phyloP scores from a whole-genome alignment of 2,329 filamentous ascomycete genomes.

The Aurifilum marmelostoma region DNA sequence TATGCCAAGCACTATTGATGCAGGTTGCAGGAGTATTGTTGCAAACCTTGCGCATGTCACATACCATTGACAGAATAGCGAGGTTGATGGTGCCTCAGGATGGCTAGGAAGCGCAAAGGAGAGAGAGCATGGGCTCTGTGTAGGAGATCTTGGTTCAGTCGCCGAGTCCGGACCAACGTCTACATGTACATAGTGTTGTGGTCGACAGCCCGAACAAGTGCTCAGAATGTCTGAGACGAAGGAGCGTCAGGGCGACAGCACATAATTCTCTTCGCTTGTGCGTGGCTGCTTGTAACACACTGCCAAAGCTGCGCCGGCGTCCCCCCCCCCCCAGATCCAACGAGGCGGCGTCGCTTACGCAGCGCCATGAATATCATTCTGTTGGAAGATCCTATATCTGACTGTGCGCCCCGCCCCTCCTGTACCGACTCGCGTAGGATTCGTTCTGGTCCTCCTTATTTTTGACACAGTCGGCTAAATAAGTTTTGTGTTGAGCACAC shows the following conservation, averaged over 20 bases:
- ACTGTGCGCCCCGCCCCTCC: background rate
- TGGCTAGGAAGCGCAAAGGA: too few relatives aligned
- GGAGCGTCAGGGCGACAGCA: background rate
- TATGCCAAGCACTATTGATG: background rate
- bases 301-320: background rate
- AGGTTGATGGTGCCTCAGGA: too few relatives aligned
- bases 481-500: background rate
- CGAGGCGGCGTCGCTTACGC: constrained; percentile 10
- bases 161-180: background rate
- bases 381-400: background rate
- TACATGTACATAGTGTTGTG: too few relatives aligned
- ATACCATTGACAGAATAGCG: background rate
- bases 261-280: background rate
- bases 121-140: too few relatives aligned
- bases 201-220: too few relatives aligned
- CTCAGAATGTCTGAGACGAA: background rate
- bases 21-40: background rate
- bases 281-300: background rate
- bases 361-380: constrained; percentile 7
- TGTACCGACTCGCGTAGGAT: background rate
- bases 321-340: background rate
- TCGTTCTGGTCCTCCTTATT: background rate
- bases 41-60: background rate
- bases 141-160: background rate
- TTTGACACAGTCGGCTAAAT: background rate